Percentiles rank a stretch among this genome's conserved stretches.
Evolutionary conservation across 768 basidiomycete genomes (phyloP).

Genomic region (Clathrus columnatus): DNA sequence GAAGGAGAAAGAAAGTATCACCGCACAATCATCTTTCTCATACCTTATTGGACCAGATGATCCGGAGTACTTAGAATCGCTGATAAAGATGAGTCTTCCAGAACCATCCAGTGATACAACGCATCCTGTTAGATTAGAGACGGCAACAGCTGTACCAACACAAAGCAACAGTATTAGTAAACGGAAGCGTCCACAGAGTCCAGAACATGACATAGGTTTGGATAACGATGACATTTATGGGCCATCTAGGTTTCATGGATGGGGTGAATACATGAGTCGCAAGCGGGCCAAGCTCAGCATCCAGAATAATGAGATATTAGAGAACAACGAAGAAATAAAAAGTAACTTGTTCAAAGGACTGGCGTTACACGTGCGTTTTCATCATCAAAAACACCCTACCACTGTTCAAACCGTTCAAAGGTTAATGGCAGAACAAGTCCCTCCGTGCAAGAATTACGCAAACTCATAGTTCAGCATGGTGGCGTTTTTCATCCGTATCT

Average conservation of each 20-base stretch:
- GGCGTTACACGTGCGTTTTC: constrained; percentile 67
- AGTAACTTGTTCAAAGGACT: constrained; percentile 63
- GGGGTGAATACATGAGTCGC: constrained; percentile 81
- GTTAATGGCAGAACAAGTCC: constrained; percentile 88
- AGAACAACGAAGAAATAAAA: constrained; percentile 17
- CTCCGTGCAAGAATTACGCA: constrained; percentile 74
- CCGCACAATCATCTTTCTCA: not conserved
- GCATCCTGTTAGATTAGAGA: not conserved
- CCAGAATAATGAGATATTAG: constrained; percentile 46
- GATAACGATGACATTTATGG: constrained; percentile 46
- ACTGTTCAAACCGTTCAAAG: constrained; percentile 29
- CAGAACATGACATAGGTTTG: not conserved
- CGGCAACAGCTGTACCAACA: not conserved
- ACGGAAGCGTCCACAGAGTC: not conserved
- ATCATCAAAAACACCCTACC: not conserved
- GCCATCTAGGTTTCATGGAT: constrained; percentile 70
- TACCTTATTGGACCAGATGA: constrained; percentile 14
- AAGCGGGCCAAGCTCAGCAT: constrained; percentile 88
- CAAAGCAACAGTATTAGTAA: not conserved
- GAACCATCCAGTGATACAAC: not conserved
- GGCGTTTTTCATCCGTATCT: constrained; percentile 80
- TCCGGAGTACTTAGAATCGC: constrained; percentile 12
- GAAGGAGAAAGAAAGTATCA: too few relatives aligned
- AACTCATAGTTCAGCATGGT: constrained; percentile 74
- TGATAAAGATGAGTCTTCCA: constrained; percentile 1